Evolutionary conservation across 2,329 filamentous ascomycete genomes (phyloP), one percentile per base, ranked within the genome.

Genomic region (Ustilaginoidea virens): DNA sequence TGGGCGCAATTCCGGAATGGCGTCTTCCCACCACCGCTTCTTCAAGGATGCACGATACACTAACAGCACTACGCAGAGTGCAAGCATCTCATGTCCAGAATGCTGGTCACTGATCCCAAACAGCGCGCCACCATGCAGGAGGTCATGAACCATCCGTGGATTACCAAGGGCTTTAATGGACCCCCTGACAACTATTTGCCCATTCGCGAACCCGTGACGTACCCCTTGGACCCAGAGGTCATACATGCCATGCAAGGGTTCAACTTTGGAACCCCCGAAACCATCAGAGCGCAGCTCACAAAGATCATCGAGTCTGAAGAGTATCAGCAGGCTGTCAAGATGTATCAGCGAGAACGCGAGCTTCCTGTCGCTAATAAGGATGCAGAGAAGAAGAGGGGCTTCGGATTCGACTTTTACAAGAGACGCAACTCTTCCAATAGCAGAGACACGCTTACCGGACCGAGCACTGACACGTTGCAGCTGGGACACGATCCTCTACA

Each of bases 201-300:
- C 4, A 55, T 61, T 18, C 77, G 90, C 27, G 87, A 93, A 42
- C 83, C 90, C 2, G 53, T 96, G n/a, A 70, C 79, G 21, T 60
- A 92, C 10, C 86, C 87, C 5, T 59, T 98, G 7, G 87, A 96
- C 46, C 61, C 69, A 2, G 76, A 80, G 24, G 77, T 96, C 4
- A 71, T 98, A 32, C 72, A 82, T 27, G 86, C 81, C 41, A 98
- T 98, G 90, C 92, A 85, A 15, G 90, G 90, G 3, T 98, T 98
- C 51, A 92, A 96, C 51, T 98, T 96, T 57, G 90, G 90, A 1
- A 69, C 82, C 1, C 69, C 83, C 2, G 85, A 94, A 30, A 70
- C 72, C 32, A 94, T 98, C 46, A 76, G 71, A 32, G 60, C 71
- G 3, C 82, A 94, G 47, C 66, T 98, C 24, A 80, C 74, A 7